Conservation (phyloP, 352 stramenopile genomes). For the Globisporangium paddicum region DNA sequence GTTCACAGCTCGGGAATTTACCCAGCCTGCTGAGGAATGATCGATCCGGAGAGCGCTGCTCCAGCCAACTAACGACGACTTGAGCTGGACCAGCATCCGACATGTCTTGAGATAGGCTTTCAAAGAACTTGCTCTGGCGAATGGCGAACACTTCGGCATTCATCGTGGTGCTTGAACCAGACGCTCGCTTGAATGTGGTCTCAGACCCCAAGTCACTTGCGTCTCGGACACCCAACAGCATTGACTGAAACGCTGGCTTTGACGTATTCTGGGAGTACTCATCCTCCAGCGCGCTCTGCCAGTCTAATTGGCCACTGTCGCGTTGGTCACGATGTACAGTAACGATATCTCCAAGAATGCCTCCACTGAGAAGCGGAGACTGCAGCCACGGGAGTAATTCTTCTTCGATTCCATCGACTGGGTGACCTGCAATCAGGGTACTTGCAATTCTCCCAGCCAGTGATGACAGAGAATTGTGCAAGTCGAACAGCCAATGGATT, state of each 20-base stretch:
- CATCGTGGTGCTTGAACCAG: neutral
- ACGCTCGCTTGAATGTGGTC: neutral
- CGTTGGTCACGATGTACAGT: neutral
- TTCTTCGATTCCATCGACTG: constrained; percentile 73
- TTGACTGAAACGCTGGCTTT: constrained; percentile 1
- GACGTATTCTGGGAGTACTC: constrained; percentile 14
- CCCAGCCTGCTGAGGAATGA: constrained; percentile 76
- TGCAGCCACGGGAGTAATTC: constrained; percentile 82
- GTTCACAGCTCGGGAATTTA: constrained; percentile 65
- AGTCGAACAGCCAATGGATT: constrained; percentile 81
- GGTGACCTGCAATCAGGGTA: constrained; percentile 72
- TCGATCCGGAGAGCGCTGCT: constrained; percentile 65
- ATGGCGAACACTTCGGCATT: constrained; percentile 17
- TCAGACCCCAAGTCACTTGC: neutral
- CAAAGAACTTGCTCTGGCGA: constrained; percentile 46
- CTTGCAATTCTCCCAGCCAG: constrained; percentile 61
- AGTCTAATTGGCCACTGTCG: constrained; percentile 4
- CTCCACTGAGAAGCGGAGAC: constrained; percentile 73
- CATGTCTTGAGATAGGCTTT: constrained; percentile 55
- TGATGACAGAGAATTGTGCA: constrained; percentile 71
- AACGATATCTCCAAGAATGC: constrained; percentile 22
- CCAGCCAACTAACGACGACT: constrained; percentile 69
- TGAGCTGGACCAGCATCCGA: constrained; percentile 46
- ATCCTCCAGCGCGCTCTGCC: constrained; percentile 8
- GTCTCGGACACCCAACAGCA: neutral